Evolutionary conservation across 192 early-diverging fungal species (phyloP).

Genomic region (Coemansia sp.): DNA sequence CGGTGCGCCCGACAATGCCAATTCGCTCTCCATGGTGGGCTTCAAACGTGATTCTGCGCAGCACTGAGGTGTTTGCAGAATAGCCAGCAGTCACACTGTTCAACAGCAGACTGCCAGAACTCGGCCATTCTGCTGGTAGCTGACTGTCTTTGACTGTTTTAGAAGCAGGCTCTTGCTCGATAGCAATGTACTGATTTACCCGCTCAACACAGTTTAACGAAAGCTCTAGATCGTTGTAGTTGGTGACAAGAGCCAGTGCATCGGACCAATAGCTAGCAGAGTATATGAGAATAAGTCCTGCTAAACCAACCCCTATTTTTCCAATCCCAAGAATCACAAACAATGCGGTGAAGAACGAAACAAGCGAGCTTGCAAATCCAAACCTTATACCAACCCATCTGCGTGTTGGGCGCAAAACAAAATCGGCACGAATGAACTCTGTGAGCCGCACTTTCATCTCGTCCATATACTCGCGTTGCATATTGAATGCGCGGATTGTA

Average conservation of each 20-base stretch:
- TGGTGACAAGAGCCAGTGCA: conserved; percentile 69
- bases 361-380: conserved; percentile 69
- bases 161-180: conserved; percentile 77
- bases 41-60: conserved; percentile 71
- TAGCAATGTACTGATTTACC: conserved; percentile 68
- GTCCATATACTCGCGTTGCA: conserved; percentile 65
- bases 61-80: conserved; percentile 63
- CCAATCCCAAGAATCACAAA: conserved; percentile 58
- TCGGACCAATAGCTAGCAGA: conserved; percentile 74
- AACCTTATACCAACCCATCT: conserved; percentile 78
- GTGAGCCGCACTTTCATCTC: conserved; percentile 61
- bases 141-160: conserved; percentile 51
- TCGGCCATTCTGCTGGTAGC: conserved; percentile 64
- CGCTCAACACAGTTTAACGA: conserved; percentile 78
- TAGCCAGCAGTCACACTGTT: conserved; percentile 69
- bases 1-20: conserved; percentile 87
- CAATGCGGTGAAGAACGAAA: conserved; percentile 66
- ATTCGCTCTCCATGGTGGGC: conserved; percentile 73
- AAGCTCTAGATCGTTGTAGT: conserved; percentile 74
- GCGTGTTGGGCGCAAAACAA: conserved; percentile 76
- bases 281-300: conserved; percentile 80
- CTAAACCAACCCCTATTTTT: conserved; percentile 71
- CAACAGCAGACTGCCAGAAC: conserved; percentile 65
- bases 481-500: conserved; percentile 77
- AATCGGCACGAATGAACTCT: conserved; percentile 75